These are phyloP conservation scores for Bryum argenteum DNA, from an alignment of 225 moss, liverwort and hornwort species.

Conservation along the genomic window DNA sequence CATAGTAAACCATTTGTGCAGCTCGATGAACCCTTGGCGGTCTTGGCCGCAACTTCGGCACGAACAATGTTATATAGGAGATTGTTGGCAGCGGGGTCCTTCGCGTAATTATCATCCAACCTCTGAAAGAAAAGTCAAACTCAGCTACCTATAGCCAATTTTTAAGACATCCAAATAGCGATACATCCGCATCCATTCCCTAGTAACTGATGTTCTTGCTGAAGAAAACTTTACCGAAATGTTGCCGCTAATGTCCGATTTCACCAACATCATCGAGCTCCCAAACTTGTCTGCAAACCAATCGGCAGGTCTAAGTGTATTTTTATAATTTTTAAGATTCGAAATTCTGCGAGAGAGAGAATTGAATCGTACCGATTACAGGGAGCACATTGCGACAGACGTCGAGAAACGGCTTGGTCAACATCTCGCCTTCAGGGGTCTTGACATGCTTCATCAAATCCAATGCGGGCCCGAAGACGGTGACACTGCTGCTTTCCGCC, in stretches of 20 bases:
- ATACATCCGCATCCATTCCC: neutral
- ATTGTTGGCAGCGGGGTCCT: conserved; percentile 60
- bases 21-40: conserved; percentile 83
- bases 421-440: conserved; percentile 64
- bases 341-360: no score
- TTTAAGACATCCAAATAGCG: neutral
- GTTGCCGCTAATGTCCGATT: conserved; percentile 92
- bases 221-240: conserved; percentile 41
- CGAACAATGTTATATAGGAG: conserved; percentile 73
- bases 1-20: conserved; percentile 92
- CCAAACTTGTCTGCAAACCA: conserved; percentile 83
- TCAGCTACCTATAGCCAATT: no score
- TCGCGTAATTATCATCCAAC: conserved; percentile 71
- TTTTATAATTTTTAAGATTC: neutral
- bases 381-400: conserved; percentile 94
- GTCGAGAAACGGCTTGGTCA: conserved; percentile 79
- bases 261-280: conserved; percentile 80
- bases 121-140: conserved; percentile 43
- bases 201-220: neutral
- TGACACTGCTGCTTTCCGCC: conserved; percentile 44
- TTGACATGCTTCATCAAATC: conserved; percentile 69
- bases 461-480: conserved; percentile 87
- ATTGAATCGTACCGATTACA: conserved; percentile 61
- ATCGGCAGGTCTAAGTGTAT: conserved; percentile 22
- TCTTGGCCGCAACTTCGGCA: conserved; percentile 76